These are phyloP conservation scores for Capillidium rhysosporum DNA, from an alignment of 371 early-diverging fungal genomes.

Conservation along the genomic window DNA sequence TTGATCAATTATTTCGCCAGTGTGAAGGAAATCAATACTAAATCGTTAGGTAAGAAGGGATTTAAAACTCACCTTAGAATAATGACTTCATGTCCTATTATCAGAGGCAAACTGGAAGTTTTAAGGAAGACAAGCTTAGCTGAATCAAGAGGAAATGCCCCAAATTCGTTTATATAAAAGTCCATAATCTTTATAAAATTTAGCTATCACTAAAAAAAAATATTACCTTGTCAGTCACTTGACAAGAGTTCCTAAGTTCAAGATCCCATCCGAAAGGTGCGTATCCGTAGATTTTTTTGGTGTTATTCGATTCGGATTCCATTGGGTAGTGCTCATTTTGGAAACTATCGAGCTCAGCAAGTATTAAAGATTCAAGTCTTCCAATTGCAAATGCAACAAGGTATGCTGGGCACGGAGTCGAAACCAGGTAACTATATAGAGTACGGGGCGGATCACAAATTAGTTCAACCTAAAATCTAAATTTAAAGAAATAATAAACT, in stretches of 20 bases:
- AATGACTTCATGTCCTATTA: slow-evolving; percentile 46
- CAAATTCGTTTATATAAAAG: slow-evolving; percentile 67
- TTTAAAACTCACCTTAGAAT: slow-evolving; percentile 9
- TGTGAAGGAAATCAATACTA: slow-evolving; percentile 47
- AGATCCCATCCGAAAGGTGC: slow-evolving; percentile 29
- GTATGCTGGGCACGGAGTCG: slow-evolving; percentile 6
- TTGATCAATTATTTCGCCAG: slow-evolving; percentile 62
- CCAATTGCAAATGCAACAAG: slow-evolving; percentile 2
- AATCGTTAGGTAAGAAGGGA: not conserved
- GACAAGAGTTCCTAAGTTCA: slow-evolving; percentile 36
- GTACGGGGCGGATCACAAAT: not conserved
- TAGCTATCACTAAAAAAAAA: not conserved
- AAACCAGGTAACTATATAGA: not conserved
- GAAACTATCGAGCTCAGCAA: slow-evolving; percentile 21
- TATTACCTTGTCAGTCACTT: slow-evolving; percentile 39
- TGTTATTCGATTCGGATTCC: slow-evolving; percentile 16
- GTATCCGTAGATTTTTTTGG: slow-evolving; percentile 45
- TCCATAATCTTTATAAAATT: slow-evolving; percentile 37
- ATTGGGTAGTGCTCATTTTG: slow-evolving; percentile 14
- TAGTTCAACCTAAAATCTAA: slow-evolving; percentile 1
- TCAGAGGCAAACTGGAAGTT: slow-evolving; percentile 37
- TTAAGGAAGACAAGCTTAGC: slow-evolving; percentile 78
- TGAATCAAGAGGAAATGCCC: slow-evolving; percentile 68
- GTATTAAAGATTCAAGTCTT: slow-evolving; percentile 9
- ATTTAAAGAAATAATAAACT: not conserved